Evolutionary conservation across 495 filamentous ascomycete species (phyloP), one percentile per base, ranked within the genome.

Genomic region (Cladorrhinum samala): DNA sequence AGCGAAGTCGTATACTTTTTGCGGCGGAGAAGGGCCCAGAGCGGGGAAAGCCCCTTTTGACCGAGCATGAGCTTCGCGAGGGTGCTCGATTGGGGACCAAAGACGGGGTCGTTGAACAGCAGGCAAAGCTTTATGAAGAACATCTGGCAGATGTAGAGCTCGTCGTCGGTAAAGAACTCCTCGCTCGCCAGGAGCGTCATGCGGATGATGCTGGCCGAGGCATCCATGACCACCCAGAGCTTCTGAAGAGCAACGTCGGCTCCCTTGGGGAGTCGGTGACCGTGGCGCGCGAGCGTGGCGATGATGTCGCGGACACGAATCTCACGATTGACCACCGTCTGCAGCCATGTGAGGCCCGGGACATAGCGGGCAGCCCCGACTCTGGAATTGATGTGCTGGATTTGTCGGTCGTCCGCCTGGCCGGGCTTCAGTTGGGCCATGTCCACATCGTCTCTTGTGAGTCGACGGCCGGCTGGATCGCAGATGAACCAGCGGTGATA

Each of bases 181-280:
- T 25, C 27, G 58, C 77, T 79, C 30, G 68, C 64, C 0, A 85
- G 61, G n/a, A 81, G 64, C n/a, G 61, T 66, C 6, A 69, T 40
- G 13, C 86, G 79, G 2, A 63, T 67, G 46, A 71, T 82, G 17
- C 78, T 79, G 1, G 73, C 59, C 3, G 80, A n/a, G n/a, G n/a
- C 60, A 55, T 88, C 85, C 72, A 88, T 81, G 20, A 83, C 53
- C 24, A 86, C 76, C 86, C 85, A 88, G 19, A 85, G 59, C 64
- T 85, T 84, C 56, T 75, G 74, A 37, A 88, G 61, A 16, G 72
- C 67, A 2, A 64, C 19, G 17, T 65, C 50, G 18, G 73, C 72
- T 20, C 65, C 56, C 1, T 36, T 14, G 9, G 82, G 83, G 9
- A 84, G 56, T n/a, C 72, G 63, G 30, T 77, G 75, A 7, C 83